phyloP scores from a whole-genome alignment of 2,329 filamentous ascomycete species.

The Hypoxylon sp. region DNA sequence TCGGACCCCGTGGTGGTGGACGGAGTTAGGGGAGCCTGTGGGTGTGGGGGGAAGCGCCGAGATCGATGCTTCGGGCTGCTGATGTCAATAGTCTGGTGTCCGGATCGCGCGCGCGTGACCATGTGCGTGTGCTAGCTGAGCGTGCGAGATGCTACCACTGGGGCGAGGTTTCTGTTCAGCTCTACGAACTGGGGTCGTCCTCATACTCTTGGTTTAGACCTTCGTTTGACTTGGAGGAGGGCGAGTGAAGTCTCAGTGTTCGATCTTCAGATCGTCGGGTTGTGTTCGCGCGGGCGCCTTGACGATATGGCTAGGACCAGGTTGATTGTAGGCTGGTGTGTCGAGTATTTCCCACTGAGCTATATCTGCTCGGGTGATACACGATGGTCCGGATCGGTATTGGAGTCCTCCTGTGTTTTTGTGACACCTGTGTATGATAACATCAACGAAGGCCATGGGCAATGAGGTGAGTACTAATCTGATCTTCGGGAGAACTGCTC shows the following conservation, averaged over 20 bases:
- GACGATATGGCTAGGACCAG: background rate
- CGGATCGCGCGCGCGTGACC: conserved; percentile 19
- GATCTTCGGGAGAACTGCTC: background rate
- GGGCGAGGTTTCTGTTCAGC: conserved; percentile 5
- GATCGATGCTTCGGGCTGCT: conserved; percentile 14
- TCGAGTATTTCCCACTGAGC: background rate
- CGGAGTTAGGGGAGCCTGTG: background rate
- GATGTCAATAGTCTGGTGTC: conserved; percentile 24
- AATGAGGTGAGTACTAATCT: background rate
- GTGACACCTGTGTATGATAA: background rate
- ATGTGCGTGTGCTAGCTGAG: conserved; percentile 16
- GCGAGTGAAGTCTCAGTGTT: background rate
- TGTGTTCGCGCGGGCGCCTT: background rate
- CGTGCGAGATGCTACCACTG: background rate
- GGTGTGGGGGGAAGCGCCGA: no score
- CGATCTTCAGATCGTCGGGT: background rate
- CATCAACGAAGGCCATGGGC: background rate
- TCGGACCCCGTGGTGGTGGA: conserved; percentile 2
- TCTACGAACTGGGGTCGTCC: background rate
- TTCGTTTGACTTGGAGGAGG: background rate
- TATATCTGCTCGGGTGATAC: background rate
- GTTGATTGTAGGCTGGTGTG: background rate
- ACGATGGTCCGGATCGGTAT: background rate
- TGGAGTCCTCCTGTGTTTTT: background rate
- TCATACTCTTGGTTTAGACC: background rate